These are phyloP conservation scores for Sordaria brevicollis DNA, from an alignment of 495 filamentous ascomycete genomes.

Conservation along the genomic window DNA sequence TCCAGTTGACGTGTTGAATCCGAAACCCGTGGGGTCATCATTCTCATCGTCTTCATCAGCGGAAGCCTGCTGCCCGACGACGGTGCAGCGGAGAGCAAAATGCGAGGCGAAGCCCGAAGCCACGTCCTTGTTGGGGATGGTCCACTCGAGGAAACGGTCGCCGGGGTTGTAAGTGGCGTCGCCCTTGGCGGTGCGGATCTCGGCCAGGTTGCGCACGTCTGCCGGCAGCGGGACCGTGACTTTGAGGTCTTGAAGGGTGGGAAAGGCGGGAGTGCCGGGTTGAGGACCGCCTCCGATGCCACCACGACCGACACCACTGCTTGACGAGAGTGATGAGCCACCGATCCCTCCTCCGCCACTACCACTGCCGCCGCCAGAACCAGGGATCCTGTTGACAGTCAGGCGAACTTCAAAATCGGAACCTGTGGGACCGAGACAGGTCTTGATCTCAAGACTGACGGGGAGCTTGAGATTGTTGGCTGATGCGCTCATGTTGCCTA, in stretches of 20 bases:
- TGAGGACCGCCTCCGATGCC: constrained; percentile 25
- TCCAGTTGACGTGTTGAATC: constrained; percentile 15
- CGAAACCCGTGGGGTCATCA: constrained; percentile 37
- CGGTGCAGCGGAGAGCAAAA: constrained; percentile 60
- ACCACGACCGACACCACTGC: background rate
- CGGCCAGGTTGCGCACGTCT: constrained; percentile 74
- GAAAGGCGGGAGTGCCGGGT: constrained; percentile 40
- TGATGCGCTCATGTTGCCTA: constrained; percentile 23
- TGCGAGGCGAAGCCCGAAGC: constrained; percentile 54
- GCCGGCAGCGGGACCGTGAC: constrained; percentile 75
- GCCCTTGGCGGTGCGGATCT: constrained; percentile 72
- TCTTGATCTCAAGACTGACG: constrained; percentile 70
- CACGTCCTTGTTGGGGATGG: constrained; percentile 57
- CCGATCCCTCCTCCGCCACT: constrained; percentile 32
- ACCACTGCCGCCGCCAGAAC: constrained; percentile 28
- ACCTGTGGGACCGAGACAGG: constrained; percentile 58
- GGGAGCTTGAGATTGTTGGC: constrained; percentile 64
- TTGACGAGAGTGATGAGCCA: background rate
- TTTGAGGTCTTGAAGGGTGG: constrained; percentile 66
- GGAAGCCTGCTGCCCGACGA: constrained; percentile 54
- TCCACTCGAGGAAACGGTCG: constrained; percentile 73
- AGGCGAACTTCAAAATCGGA: constrained; percentile 86
- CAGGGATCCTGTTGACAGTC: constrained; percentile 54
- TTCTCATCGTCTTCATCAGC: constrained; percentile 50
- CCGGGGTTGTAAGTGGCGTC: constrained; percentile 70